Evolutionary conservation across 441 rosid genomes (phyloP), one percentile per base, ranked within the genome.

Genomic region (Eutrema salsugineum): DNA sequence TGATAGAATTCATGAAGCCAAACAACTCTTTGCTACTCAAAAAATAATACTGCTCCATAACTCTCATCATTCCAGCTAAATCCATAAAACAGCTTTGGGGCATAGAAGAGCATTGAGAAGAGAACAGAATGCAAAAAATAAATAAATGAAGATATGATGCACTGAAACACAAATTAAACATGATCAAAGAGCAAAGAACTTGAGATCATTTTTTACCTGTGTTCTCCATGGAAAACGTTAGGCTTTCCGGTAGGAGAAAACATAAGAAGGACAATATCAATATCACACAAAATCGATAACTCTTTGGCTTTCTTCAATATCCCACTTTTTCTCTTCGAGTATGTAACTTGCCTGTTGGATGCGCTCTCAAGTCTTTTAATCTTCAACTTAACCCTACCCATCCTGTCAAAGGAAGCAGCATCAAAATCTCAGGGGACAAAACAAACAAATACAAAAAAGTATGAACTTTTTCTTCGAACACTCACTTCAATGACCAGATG

Each of bases 371-470:
- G 78, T 70, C 87, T 42, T 84, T 84, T 84, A 42, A 86, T 84
- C 83, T 81, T 84, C 62, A 86, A 70, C 78, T 83, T 84, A 16
- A 86, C 91, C 78, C 91, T 83, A 59, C 88, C 91, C 88, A 83
- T 84, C 80, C 86, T 84, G 75, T 46, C 8, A 20, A 39, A 38
- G 2, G 24, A 48, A 48, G 15, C 56, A 50, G 0, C 72, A 42
- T 65, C 43, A 57, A 42, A 64, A 48, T 3, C 38, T 49, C 63
- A 56, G 0, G 1, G 39, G 1, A 16, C 1, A 4, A 11, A 0
- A 16, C 5, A n/a, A 19, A 2, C 2, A 1, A 10, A 17, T 1
- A 20, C n/a, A 12, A 33, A 12, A 19, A 54, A 28, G 5, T 42
- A 63, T 20, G 1, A 64, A 43, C n/a, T 15, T 20, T 36, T 44